phyloP scores from a whole-genome alignment of 306 rosid species.

The Casuarina cunninghamiana region DNA sequence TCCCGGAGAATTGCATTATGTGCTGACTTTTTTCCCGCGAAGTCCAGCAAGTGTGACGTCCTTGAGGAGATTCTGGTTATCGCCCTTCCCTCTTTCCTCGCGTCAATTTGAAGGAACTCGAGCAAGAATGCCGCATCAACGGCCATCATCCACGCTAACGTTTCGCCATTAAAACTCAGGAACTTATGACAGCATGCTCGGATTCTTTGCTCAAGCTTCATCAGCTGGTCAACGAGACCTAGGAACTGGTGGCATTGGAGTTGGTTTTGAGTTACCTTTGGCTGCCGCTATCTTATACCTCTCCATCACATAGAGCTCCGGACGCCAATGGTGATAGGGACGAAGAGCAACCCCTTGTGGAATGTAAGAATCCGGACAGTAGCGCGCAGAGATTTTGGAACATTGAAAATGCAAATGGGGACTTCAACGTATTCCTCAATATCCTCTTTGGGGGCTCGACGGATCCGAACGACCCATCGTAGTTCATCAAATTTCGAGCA shows the following conservation, averaged over 20 bases:
- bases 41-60: conserved; percentile 68
- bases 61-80: conserved; percentile 42
- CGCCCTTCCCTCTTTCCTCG: conserved; percentile 37
- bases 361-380: conserved; percentile 59
- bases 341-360: conserved; percentile 80
- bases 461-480: conserved; percentile 59
- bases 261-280: conserved; percentile 47
- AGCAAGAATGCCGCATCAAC: conserved; percentile 72
- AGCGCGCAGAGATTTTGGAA: conserved; percentile 43
- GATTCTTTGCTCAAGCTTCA: conserved; percentile 43
- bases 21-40: conserved; percentile 55
- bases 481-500: conserved; percentile 54
- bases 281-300: conserved; percentile 71
- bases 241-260: conserved; percentile 43
- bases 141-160: conserved; percentile 74
- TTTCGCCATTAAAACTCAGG: conserved; percentile 66
- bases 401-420: conserved; percentile 64
- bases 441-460: conserved; percentile 61
- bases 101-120: conserved; percentile 60
- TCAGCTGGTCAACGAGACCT: conserved; percentile 48
- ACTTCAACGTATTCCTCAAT: conserved; percentile 48
- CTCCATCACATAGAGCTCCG: conserved; percentile 78
- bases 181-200: conserved; percentile 70
- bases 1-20: conserved; percentile 71
- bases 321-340: conserved; percentile 73